phyloP scores from a whole-genome alignment of 306 rosid genomes.

The Trifolium dubium region DNA sequence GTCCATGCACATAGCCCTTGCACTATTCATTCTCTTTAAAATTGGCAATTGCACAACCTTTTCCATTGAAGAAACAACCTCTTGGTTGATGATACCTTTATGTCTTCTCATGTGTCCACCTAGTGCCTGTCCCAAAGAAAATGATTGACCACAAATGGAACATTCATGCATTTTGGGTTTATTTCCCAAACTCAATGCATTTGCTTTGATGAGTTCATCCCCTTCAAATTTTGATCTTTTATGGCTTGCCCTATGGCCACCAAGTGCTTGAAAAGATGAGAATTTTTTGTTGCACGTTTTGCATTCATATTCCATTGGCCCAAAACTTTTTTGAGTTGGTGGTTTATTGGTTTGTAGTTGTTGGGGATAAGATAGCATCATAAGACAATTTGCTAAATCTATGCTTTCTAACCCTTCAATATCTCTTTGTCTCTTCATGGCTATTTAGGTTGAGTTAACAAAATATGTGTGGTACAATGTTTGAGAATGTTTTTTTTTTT shows the following conservation, averaged over 20 bases:
- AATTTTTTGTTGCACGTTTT: slow-evolving; percentile 81
- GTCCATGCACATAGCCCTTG: slow-evolving; percentile 53
- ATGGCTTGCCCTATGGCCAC: slow-evolving; percentile 90
- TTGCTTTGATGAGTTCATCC: neutral
- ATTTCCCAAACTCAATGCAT: slow-evolving; percentile 10
- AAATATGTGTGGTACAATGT: neutral
- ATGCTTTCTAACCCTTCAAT: slow-evolving; percentile 24
- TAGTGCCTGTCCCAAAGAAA: slow-evolving; percentile 77
- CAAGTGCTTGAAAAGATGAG: slow-evolving; percentile 83
- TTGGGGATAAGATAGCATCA: slow-evolving; percentile 47
- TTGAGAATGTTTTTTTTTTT: neutral
- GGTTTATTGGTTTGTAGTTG: slow-evolving; percentile 19
- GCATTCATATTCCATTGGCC: slow-evolving; percentile 55
- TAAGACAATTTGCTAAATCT: slow-evolving; percentile 52
- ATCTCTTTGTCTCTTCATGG: slow-evolving; percentile 58
- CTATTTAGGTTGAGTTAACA: neutral
- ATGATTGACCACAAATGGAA: slow-evolving; percentile 64
- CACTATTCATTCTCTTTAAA: slow-evolving; percentile 2
- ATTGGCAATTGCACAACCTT: neutral
- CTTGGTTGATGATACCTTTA: slow-evolving; percentile 34
- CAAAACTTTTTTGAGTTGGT: neutral
- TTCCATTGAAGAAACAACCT: slow-evolving; percentile 35
- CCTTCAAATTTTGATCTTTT: slow-evolving; percentile 44
- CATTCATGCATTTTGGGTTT: slow-evolving; percentile 63
- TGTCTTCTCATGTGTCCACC: slow-evolving; percentile 94